A percentile compares a stretch with the other conserved stretches of the same genome.
These are phyloP conservation scores for Arthrobotrys megalospora DNA, from an alignment of 2,329 filamentous ascomycete species.

Conservation along the genomic window DNA sequence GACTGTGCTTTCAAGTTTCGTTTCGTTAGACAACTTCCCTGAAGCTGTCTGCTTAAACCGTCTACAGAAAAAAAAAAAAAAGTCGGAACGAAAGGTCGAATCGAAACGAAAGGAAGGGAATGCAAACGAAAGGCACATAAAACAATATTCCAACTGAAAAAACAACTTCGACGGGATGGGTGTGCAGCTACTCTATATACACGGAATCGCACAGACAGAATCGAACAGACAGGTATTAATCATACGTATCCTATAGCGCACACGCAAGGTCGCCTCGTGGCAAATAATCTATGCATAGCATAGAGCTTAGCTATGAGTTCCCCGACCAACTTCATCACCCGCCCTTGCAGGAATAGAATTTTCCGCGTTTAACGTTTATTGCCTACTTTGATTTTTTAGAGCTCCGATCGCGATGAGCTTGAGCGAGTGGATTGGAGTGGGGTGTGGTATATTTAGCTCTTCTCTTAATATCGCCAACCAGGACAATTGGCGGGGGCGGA, in stretches of 20 bases:
- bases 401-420: constrained; percentile 30
- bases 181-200: constrained; percentile 34
- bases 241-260: not conserved
- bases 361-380: constrained; percentile 15
- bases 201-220: not conserved
- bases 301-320: not conserved
- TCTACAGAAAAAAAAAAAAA: constrained; percentile 7
- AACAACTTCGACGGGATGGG: constrained; percentile 4
- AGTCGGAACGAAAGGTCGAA: constrained; percentile 33
- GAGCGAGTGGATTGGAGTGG: constrained; percentile 37
- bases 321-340: constrained; percentile 50
- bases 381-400: constrained; percentile 18
- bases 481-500: constrained; percentile 9
- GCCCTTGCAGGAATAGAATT: constrained; percentile 20
- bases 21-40: not conserved
- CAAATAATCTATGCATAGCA: constrained; percentile 14
- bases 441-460: constrained; percentile 51
- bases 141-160: constrained; percentile 51
- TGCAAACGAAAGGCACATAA: constrained; percentile 49
- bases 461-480: constrained; percentile 50
- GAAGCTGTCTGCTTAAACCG: not conserved
- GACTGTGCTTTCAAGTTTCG: too few relatives aligned
- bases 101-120: constrained; percentile 31
- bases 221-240: not conserved
- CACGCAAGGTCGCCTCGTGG: not conserved